Evolutionary conservation across 129 eudicot species (phyloP).

Genomic region (Calendula officinalis): DNA sequence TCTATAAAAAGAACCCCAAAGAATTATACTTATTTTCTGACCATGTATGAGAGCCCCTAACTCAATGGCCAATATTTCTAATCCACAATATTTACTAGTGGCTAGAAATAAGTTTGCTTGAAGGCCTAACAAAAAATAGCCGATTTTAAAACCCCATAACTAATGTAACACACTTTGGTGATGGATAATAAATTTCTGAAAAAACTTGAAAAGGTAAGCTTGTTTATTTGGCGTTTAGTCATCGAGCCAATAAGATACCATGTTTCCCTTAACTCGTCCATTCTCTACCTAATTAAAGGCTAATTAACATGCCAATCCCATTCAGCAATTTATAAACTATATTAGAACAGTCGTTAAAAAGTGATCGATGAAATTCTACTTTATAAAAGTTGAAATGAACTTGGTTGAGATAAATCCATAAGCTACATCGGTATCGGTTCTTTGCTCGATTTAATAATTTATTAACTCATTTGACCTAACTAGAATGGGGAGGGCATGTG

Average conservation of each 20-base stretch:
- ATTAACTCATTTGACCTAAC: conserved; percentile 13
- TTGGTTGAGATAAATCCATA: conserved; percentile 21
- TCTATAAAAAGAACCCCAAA: no score
- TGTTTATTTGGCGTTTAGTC: conserved; percentile 21
- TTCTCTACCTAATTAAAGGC: conserved; percentile 32
- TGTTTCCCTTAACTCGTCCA: conserved; percentile 24
- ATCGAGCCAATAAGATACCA: conserved; percentile 27
- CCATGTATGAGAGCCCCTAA: conserved; percentile 12
- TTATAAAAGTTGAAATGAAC: conserved; percentile 17
- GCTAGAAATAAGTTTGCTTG: conserved; percentile 23
- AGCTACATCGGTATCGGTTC: background rate
- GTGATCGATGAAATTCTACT: conserved; percentile 11
- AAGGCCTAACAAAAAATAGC: conserved; percentile 15
- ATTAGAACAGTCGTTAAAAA: conserved; percentile 27
- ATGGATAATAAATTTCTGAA: conserved; percentile 20
- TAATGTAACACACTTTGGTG: conserved; percentile 6
- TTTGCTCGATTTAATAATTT: conserved; percentile 5
- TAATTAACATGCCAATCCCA: conserved; percentile 25
- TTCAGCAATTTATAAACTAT: conserved; percentile 15
- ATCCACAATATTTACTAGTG: conserved; percentile 25
- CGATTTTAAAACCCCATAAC: background rate
- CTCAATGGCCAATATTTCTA: conserved; percentile 10
- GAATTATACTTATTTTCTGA: conserved; percentile 7
- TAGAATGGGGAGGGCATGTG: conserved; percentile 14
- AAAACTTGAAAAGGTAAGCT: conserved; percentile 18